These are phyloP conservation scores for Thalassiosira profunda DNA, from an alignment of 108 stramenopile genomes.

Conservation along the genomic window DNA sequence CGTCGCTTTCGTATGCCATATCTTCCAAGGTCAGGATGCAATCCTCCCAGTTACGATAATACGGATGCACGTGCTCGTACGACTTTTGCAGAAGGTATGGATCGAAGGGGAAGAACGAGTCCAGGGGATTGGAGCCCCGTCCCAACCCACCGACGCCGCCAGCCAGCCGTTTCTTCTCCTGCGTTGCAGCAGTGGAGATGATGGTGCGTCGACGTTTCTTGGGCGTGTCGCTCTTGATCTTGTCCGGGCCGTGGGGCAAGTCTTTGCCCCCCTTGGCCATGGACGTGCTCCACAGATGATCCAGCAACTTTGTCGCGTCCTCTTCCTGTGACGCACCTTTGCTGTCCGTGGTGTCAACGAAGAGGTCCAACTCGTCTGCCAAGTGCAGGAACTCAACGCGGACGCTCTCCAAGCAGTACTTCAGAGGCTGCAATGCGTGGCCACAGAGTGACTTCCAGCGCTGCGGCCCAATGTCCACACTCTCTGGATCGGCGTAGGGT, in stretches of 20 bases:
- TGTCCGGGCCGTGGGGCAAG: slow-evolving; percentile 7
- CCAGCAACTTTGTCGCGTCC: slow-evolving; percentile 25
- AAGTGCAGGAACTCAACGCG: slow-evolving; percentile 92
- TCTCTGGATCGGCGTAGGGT: slow-evolving; percentile 34
- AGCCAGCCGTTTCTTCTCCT: slow-evolving; percentile 66
- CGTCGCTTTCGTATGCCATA: slow-evolving; percentile 2
- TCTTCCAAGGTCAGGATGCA: slow-evolving; percentile 36
- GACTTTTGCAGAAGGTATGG: slow-evolving; percentile 91
- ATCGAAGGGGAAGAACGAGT: slow-evolving; percentile 98
- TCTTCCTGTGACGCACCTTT: slow-evolving; percentile 5
- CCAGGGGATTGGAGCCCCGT: slow-evolving; percentile 92
- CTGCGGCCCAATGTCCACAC: slow-evolving; percentile 54
- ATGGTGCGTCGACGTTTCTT: slow-evolving; percentile 50
- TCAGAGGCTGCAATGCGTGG: slow-evolving; percentile 86
- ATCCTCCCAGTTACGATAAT: slow-evolving; percentile 91
- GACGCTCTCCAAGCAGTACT: slow-evolving; percentile 94
- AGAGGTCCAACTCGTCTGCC: slow-evolving; percentile 62
- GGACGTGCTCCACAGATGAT: slow-evolving; percentile 27
- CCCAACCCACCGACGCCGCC: slow-evolving; percentile 93
- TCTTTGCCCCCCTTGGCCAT: slow-evolving; percentile 17
- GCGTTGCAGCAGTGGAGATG: slow-evolving; percentile 73
- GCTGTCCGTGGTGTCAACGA: slow-evolving; percentile 15
- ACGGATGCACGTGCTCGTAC: slow-evolving; percentile 77
- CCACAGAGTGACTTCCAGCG: slow-evolving; percentile 72
- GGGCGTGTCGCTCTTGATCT: slow-evolving; percentile 15